Percentiles rank a stretch among this genome's conserved stretches.
phyloP scores from a whole-genome alignment of 768 basidiomycete genomes.

The Floccularia luteovirens region DNA sequence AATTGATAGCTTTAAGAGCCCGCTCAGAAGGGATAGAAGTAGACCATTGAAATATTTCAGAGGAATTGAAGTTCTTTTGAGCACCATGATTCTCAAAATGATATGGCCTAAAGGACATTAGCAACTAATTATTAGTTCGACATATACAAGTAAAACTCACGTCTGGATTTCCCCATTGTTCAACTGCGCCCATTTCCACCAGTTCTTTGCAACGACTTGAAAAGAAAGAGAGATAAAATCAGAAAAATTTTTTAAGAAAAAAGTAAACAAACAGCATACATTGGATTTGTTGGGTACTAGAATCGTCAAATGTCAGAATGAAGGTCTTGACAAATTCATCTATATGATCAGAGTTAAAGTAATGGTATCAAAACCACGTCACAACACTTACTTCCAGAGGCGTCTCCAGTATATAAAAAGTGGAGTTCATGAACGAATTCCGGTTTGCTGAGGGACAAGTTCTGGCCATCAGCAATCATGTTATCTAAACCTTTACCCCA shows the following conservation, averaged over 20 bases:
- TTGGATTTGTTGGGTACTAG: conserved; percentile 22
- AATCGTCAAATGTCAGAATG: conserved; percentile 26
- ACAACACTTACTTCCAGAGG: conserved; percentile 18
- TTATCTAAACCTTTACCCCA: conserved; percentile 40
- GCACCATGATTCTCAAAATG: conserved; percentile 28
- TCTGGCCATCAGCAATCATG: conserved; percentile 33
- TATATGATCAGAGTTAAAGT: not conserved
- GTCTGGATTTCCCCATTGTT: conserved; percentile 34
- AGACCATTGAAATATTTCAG: conserved; percentile 37
- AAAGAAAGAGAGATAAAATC: not conserved
- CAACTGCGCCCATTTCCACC: conserved; percentile 33
- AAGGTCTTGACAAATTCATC: conserved; percentile 26
- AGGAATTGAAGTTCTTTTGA: conserved; percentile 30
- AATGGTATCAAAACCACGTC: not conserved
- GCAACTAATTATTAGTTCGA: not conserved
- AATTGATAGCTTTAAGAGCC: conserved; percentile 31
- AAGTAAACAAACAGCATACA: conserved; percentile 15
- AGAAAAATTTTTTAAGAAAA: not conserved
- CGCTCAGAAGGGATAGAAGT: conserved; percentile 31
- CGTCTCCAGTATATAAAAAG: conserved; percentile 38
- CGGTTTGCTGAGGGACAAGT: conserved; percentile 21
- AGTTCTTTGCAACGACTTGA: conserved; percentile 36
- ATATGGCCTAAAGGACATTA: conserved; percentile 26
- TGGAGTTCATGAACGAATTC: conserved; percentile 38
- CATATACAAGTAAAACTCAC: conserved; percentile 17